Evolutionary conservation across 179 eudicot genomes (phyloP), one percentile per base, ranked within the genome.

Genomic region (Gypsophila paniculata): DNA sequence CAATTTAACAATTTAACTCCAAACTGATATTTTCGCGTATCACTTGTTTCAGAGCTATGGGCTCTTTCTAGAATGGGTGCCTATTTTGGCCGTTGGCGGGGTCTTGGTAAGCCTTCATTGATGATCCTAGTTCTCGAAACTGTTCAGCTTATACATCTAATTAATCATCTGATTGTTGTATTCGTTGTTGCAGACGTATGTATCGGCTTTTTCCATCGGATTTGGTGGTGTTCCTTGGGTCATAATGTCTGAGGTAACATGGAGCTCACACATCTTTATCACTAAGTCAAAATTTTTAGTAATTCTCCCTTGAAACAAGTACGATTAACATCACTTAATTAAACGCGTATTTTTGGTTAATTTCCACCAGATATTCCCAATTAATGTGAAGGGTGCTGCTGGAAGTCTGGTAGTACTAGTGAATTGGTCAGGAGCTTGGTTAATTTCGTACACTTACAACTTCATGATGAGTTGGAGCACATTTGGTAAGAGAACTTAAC

Each of bases 341-440:
- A 42, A 2, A 42, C 8, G 11, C 11, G 46, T 42, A n/a, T 6
- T 42, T 42, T 42, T 42, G 46, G 46, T 42, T 42, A 42, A 1
- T 7, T 22, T 36, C 42, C 4, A 49, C 54, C 74, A 92, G 98
- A 88, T 92, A 48, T 92, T 92, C 83, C 96, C 98, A n/a, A 77
- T 88, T 55, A 83, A 90, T 66, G 80, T 90, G 34, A 92, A 92
- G 73, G 94, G 96, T 7, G 81, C 75, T 29, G 98, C 92, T 8
- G 96, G 98, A 59, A 92, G 96, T 78, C 44, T 88, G 68, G 98
- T 89, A 0, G 89, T 83, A n/a, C 77, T 90, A 61, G 86, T 90
- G 73, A 86, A 85, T 72, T 92, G 98, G 96, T 76, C 85, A 12
- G 91, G 96, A 49, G 94, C 98, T 7, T 92, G 98, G 98, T 75